Base-by-base conservation (phyloP, 768 basidiomycete genomes). In the Pleurotus pulmonarius region DNA sequence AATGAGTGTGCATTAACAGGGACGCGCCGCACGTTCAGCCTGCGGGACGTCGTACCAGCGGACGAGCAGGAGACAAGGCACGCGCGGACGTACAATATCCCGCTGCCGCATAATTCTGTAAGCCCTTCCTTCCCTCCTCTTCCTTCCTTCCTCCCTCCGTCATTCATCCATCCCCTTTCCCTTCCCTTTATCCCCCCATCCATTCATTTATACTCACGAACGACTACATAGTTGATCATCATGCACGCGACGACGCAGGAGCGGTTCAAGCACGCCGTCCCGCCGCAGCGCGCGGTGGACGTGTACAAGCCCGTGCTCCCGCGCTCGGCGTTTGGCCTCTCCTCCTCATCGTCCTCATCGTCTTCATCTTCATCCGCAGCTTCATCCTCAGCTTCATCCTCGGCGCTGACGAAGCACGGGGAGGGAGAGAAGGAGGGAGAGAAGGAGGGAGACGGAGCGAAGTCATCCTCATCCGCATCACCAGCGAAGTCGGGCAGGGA, bases 241-340 rank as follows among this genome's bases (percentile, higher is more conserved):
- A 93, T 93, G 91, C 92, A 93, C 61, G 88, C 90, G 1, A 82
- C 85, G 13, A 87, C 86, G 57, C 91, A 93, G 74, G 91, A 93
- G 65, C 75, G 74, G 40, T 93, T 88, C 72, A 93, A 93, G 63
- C 90, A 92, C 60, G 79, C 83, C 3, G 79, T 92, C 15, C 90
- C 88, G 16, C 86, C 90, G 0, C 88, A 90, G 59, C 67, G 75
- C 9, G 73, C 80, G 1, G 78, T 93, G 40, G 91, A 93, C 63
- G 62, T 87, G n/a, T 92, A 83, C 65, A 80, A 79, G 29, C 90
- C 91, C 3, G 65, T 78, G 1, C 77, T 69, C 59, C 81, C 85
- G 34, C 63, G 60, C 46, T 68, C 65, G 24, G 62, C 29, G 5
- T 52, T 52, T 6, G 3, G 38, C 16, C 39, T 20, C 11, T 1